These are phyloP conservation scores for Syncephalastrum monosporum DNA, from an alignment of 371 early-diverging fungal species.

Conservation along the genomic window DNA sequence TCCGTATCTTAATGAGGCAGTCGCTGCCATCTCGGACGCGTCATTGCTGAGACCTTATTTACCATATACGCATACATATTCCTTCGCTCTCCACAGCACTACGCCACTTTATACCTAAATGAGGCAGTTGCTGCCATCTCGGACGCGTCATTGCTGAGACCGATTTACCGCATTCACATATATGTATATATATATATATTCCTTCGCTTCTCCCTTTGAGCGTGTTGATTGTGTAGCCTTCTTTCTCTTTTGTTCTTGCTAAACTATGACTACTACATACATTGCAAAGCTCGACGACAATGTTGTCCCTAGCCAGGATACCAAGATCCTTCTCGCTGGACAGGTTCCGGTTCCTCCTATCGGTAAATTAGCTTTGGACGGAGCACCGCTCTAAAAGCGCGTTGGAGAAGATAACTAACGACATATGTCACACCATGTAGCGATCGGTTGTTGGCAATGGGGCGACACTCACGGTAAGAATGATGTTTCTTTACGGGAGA, in stretches of 20 bases:
- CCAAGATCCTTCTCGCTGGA: slow-evolving; percentile 40
- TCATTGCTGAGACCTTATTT: too few relatives aligned
- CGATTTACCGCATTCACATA: too few relatives aligned
- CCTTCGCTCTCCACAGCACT: too few relatives aligned
- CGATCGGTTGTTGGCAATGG: slow-evolving; percentile 59
- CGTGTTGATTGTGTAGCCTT: background rate
- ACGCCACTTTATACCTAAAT: too few relatives aligned
- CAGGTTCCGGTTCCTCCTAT: slow-evolving; percentile 48
- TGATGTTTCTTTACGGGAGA: background rate
- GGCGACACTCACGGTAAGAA: slow-evolving; percentile 42
- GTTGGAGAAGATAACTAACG: background rate
- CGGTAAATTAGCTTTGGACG: slow-evolving; percentile 17
- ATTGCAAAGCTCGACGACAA: slow-evolving; percentile 17
- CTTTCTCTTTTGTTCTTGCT: slow-evolving; percentile 8
- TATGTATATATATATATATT: too few relatives aligned
- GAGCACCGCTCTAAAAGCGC: too few relatives aligned
- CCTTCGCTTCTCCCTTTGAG: too few relatives aligned
- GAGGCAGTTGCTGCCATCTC: too few relatives aligned
- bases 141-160: too few relatives aligned
- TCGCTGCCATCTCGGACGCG: too few relatives aligned
- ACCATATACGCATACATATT: too few relatives aligned
- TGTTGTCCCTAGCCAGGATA: slow-evolving; percentile 45
- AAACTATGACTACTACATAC: slow-evolving; percentile 11
- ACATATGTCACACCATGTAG: slow-evolving; percentile 13
- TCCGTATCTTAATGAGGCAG: too few relatives aligned